These are phyloP conservation scores for Kalaharituber pfeilii DNA, from an alignment of 2,329 filamentous ascomycete genomes.

Conservation along the genomic window DNA sequence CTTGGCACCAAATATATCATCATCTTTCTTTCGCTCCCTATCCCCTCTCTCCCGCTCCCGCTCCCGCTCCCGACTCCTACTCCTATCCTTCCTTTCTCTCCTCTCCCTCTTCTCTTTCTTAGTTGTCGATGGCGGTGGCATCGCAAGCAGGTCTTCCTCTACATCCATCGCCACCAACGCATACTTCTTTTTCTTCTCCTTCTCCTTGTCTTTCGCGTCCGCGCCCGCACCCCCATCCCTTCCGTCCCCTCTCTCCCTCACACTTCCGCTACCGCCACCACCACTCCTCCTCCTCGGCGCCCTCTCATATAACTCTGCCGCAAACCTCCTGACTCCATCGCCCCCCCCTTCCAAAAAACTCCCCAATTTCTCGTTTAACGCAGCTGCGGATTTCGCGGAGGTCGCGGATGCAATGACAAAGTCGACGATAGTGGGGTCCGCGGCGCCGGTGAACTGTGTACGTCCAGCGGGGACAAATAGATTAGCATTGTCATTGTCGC, in stretches of 20 bases:
- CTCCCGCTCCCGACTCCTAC: slow-evolving; percentile 12
- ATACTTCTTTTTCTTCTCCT: slow-evolving; percentile 37
- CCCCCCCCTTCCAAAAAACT: slow-evolving; percentile 36
- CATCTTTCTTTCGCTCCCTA: neutral
- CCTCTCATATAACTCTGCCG: slow-evolving; percentile 23
- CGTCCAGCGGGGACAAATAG: neutral
- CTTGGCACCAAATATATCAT: neutral
- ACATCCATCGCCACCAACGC: slow-evolving; percentile 51
- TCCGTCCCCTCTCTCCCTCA: neutral
- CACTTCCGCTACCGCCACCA: neutral
- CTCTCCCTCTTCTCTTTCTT: slow-evolving; percentile 36
- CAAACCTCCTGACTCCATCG: slow-evolving; percentile 29
- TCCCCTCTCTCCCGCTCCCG: neutral
- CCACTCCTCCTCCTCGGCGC: slow-evolving; percentile 16
- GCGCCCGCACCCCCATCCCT: slow-evolving; percentile 10
- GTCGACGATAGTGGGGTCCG: slow-evolving; percentile 39
- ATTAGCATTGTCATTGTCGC: neutral
- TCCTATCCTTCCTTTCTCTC: slow-evolving; percentile 25
- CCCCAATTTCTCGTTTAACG: slow-evolving; percentile 35
- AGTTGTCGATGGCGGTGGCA: slow-evolving; percentile 25
- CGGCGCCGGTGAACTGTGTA: slow-evolving; percentile 34
- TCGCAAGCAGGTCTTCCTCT: slow-evolving; percentile 34
- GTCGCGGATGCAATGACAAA: slow-evolving; percentile 39
- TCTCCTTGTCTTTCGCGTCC: slow-evolving; percentile 32
- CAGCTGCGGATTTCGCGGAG: slow-evolving; percentile 32